Evolutionary conservation across 106 monocot genomes (phyloP), one percentile per base, ranked within the genome.

Genomic region (Triglochin maritima): DNA sequence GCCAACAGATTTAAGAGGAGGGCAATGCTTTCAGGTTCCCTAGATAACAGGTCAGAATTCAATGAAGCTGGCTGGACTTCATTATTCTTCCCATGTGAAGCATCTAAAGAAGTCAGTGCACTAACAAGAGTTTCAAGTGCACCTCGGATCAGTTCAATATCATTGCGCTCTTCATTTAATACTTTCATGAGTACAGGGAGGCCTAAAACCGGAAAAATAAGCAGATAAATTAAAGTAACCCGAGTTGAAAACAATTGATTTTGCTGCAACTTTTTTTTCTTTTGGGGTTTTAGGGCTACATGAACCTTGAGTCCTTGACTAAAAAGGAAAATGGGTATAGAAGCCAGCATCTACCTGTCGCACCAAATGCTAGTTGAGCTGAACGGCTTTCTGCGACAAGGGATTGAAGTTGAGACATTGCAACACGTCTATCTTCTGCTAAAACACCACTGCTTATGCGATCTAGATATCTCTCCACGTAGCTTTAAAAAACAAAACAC

Each of bases 61-160:
- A 98, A 73, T 75, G 84, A 83, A 56, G 88, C 88, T 55, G 98
- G 78, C 49, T 92, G 92, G 64, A 92, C 75, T 69, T 81, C 92
- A 82, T 88, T 89, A 62, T 92, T 88, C 8, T 69, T 50, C 48
- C 71, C 80, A 53, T 68, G 69, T 68, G 72, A 68, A 60, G 82
- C 78, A 65, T 92, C 98, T 50, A 84, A 77, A 50, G 98, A 88
- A 72, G 92, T 89, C 71, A 98, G 70, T 29, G 98, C 81, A 79
- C 98, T 84, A 14, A 98, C 84, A 70, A 98, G 84, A 70, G 98
- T 98, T 82, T 98, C 98, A 14, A 98, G 78, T 5, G 92, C 75
- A 74, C 92, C 92, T 70, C 88, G 72, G 16, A 98, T 74, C 59
- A 98, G 75, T 81, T 98, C 92, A 66, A 86, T 79, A 83, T 98